A percentile compares a stretch with the other conserved stretches of the same genome.
Conservation (phyloP, 768 basidiomycete genomes). For the Psilocybe azurescens region DNA sequence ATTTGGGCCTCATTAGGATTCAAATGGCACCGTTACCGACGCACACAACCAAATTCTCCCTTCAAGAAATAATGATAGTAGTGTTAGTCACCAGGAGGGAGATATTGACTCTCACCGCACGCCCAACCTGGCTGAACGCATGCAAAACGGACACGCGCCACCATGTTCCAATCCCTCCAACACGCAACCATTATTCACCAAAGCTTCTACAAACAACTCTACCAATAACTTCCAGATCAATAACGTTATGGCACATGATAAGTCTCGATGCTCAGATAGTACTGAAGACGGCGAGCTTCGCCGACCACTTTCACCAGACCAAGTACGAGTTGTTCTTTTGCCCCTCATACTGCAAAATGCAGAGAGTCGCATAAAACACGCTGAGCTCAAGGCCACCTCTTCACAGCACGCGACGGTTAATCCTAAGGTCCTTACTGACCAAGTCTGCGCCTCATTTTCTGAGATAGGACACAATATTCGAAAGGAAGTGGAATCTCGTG, state of each 20-base stretch:
- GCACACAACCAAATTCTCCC: neutral
- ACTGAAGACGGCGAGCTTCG: conserved; percentile 16
- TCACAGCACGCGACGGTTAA: conserved; percentile 5
- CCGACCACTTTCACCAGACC: conserved; percentile 7
- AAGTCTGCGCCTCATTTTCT: conserved; percentile 28
- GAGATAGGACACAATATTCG: conserved; percentile 21
- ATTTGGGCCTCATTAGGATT: neutral
- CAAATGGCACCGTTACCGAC: neutral
- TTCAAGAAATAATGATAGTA: neutral
- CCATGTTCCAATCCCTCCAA: neutral
- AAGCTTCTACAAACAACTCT: neutral
- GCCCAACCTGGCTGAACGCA: neutral
- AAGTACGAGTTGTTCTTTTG: conserved; percentile 21
- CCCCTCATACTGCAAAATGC: conserved; percentile 25
- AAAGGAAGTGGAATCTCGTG: conserved; percentile 7
- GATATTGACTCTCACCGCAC: neutral
- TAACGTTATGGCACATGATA: neutral
- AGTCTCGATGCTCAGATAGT: neutral
- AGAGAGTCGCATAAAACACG: conserved; percentile 10
- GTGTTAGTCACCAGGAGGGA: neutral
- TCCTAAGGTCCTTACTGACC: conserved; percentile 30
- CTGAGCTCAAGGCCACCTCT: neutral
- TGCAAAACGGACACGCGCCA: neutral
- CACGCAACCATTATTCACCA: neutral
- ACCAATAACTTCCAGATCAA: neutral